phyloP scores from a whole-genome alignment of 306 rosid species.

The Purshia tridentata region DNA sequence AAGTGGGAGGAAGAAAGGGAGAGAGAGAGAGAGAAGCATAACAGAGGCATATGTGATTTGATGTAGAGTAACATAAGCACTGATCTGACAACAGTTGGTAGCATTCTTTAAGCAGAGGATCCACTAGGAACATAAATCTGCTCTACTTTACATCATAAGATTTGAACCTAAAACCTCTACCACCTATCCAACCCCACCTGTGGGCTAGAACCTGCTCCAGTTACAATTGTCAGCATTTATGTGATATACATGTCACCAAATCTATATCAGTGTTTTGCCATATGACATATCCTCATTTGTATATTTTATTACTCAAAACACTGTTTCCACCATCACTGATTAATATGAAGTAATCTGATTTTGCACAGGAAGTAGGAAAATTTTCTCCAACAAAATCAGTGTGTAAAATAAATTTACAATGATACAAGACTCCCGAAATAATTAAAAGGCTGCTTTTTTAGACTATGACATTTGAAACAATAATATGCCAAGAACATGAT shows the following conservation, averaged over 20 bases:
- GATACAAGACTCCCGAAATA: neutral
- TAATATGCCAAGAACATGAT: neutral
- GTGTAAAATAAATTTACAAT: neutral
- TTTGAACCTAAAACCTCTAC: neutral
- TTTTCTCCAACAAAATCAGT: no score
- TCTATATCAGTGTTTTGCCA: neutral
- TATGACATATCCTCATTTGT: neutral
- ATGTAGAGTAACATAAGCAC: neutral
- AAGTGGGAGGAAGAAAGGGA: no score
- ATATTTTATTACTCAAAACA: neutral
- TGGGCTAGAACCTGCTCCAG: neutral
- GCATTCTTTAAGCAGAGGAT: no score
- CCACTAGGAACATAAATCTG: neutral
- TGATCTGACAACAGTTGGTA: no score
- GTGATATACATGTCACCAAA: neutral
- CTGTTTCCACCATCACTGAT: neutral
- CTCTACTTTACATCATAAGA: neutral
- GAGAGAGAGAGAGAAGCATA: neutral
- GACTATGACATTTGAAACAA: neutral
- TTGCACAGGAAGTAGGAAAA: neutral
- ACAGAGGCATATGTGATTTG: neutral
- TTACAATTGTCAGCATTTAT: neutral
- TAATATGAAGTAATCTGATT: neutral
- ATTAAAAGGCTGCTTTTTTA: neutral
- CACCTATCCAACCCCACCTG: neutral